These are phyloP conservation scores for Parafenestella ontariensis DNA, from an alignment of 2,329 filamentous ascomycete genomes.

Conservation along the genomic window DNA sequence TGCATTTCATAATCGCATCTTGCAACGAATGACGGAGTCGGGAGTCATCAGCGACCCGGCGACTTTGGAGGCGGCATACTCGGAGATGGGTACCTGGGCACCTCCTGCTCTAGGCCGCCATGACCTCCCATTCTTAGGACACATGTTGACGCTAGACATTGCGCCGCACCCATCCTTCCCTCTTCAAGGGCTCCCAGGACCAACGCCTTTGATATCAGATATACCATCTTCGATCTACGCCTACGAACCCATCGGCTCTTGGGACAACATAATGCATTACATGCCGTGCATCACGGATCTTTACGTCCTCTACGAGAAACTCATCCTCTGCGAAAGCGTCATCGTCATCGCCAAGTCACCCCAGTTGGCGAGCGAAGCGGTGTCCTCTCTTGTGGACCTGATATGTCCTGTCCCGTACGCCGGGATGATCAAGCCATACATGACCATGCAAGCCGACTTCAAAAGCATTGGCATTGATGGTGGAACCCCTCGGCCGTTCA, in stretches of 20 bases:
- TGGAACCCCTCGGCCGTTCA: conserved; percentile 47
- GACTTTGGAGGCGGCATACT: conserved; percentile 46
- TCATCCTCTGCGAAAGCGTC: conserved; percentile 51
- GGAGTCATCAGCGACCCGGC: conserved; percentile 50
- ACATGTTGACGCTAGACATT: conserved; percentile 47
- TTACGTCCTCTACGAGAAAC: conserved; percentile 50
- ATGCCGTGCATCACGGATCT: conserved; percentile 52
- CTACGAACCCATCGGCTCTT: conserved; percentile 50
- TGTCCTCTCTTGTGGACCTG: conserved; percentile 50
- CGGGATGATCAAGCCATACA: conserved; percentile 49
- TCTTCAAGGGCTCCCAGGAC: conserved; percentile 47
- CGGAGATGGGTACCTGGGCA: conserved; percentile 48
- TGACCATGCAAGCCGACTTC: conserved; percentile 55
- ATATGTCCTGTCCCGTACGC: conserved; percentile 51
- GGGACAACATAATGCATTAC: conserved; percentile 49
- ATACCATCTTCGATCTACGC: conserved; percentile 46
- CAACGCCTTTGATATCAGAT: conserved; percentile 39
- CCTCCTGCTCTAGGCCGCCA: conserved; percentile 47
- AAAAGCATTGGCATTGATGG: conserved; percentile 49
- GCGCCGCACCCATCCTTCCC: conserved; percentile 51
- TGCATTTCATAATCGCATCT: conserved; percentile 44
- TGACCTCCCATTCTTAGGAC: conserved; percentile 50
- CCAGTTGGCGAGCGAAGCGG: conserved; percentile 49
- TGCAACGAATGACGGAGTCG: conserved; percentile 47
- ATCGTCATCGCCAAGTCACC: conserved; percentile 52